Conservation (phyloP, 208 protist genomes). For the Strigomonas culicis region DNA sequence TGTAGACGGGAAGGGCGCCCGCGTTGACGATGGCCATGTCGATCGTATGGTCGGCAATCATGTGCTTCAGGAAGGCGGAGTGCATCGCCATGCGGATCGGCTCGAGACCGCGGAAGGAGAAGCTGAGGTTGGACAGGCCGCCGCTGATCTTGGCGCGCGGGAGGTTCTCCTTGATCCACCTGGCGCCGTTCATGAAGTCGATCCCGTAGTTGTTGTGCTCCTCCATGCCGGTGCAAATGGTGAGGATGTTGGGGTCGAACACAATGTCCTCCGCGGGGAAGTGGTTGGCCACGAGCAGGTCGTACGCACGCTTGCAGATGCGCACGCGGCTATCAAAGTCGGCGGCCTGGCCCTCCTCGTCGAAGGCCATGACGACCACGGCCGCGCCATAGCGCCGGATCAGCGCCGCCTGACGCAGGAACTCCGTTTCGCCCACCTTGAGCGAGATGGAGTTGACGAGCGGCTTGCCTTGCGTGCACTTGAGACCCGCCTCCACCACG, state of each 20-base stretch:
- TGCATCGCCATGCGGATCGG: slow-evolving; percentile 89
- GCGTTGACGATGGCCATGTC: slow-evolving; percentile 98
- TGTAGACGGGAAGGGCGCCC: slow-evolving; percentile 92
- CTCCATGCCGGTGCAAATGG: slow-evolving; percentile 95
- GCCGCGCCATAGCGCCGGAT: slow-evolving; percentile 92
- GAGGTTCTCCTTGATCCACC: slow-evolving; percentile 80
- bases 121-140: slow-evolving; percentile 96
- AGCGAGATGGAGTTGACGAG: slow-evolving; percentile 97
- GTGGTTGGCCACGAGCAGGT: slow-evolving; percentile 75
- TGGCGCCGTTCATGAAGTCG: slow-evolving; percentile 93
- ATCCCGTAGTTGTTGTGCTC: slow-evolving; percentile 97
- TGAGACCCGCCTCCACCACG: slow-evolving; percentile 91
- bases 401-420: slow-evolving; percentile 88
- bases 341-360: slow-evolving; percentile 95
- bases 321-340: slow-evolving; percentile 78
- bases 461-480: slow-evolving; percentile 94
- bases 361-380: slow-evolving; percentile 94
- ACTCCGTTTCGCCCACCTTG: slow-evolving; percentile 95
- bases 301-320: slow-evolving; percentile 95
- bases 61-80: slow-evolving; percentile 93
- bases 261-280: slow-evolving; percentile 95
- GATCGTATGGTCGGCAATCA: slow-evolving; percentile 80
- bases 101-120: slow-evolving; percentile 94
- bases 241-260: slow-evolving; percentile 98
- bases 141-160: slow-evolving; percentile 88